Conservation (phyloP, 73 alveolate species). For the Paramecium caudatum region DNA sequence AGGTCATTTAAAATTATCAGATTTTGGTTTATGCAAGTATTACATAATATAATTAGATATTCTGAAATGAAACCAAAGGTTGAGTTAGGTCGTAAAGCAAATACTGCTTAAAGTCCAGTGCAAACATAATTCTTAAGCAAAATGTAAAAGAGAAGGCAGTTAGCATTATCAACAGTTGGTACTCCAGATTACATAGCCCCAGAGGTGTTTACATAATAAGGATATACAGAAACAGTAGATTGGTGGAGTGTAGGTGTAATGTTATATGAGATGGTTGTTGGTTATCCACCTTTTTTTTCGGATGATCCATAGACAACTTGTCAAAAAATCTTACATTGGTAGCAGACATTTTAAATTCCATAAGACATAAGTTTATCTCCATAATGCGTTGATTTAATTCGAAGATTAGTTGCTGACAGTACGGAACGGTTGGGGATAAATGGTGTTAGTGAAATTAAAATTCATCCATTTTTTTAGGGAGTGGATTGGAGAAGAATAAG, state of each 20-base stretch:
- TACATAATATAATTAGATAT: not conserved
- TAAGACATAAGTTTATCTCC: constrained; percentile 83
- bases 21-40: constrained; percentile 75
- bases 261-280: constrained; percentile 91
- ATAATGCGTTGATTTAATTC: constrained; percentile 84
- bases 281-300: constrained; percentile 91
- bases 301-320: constrained; percentile 87
- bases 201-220: constrained; percentile 89
- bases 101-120: constrained; percentile 17
- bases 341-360: constrained; percentile 83
- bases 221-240: constrained; percentile 90
- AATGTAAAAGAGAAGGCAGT: constrained; percentile 59
- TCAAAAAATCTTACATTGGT: constrained; percentile 88
- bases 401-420: constrained; percentile 82
- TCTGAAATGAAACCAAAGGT: constrained; percentile 76
- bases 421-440: constrained; percentile 83
- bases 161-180: constrained; percentile 95
- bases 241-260: constrained; percentile 93
- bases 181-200: constrained; percentile 95
- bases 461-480: constrained; percentile 89
- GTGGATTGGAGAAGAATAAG: constrained; percentile 87
- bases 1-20: constrained; percentile 74
- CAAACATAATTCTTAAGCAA: constrained; percentile 26
- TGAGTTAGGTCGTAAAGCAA: constrained; percentile 65
- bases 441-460: constrained; percentile 88